These are phyloP conservation scores for Rheum nobile DNA, from an alignment of 148 eudicot genomes.

Conservation along the genomic window DNA sequence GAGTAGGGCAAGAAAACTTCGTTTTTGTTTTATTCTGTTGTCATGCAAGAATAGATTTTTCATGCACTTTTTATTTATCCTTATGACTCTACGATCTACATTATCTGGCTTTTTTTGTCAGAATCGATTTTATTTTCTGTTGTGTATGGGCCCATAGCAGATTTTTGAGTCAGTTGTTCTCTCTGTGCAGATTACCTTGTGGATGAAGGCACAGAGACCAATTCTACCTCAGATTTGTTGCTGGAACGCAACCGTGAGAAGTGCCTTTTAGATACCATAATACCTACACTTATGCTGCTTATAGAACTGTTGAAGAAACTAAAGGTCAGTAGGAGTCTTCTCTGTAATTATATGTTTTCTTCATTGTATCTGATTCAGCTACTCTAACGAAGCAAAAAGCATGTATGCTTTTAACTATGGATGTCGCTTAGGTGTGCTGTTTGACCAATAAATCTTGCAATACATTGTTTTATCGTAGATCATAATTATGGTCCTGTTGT, in stretches of 20 bases:
- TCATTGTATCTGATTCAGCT: background rate
- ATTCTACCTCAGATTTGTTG: slow-evolving; percentile 83
- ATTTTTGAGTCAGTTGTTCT: background rate
- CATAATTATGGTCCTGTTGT: background rate
- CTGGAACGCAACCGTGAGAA: slow-evolving; percentile 95
- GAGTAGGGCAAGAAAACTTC: background rate
- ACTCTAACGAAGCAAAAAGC: background rate
- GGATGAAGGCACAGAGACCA: slow-evolving; percentile 92
- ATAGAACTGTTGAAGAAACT: slow-evolving; percentile 65
- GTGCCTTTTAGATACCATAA: slow-evolving; percentile 69
- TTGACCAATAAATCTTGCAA: background rate
- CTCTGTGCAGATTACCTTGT: slow-evolving; percentile 81
- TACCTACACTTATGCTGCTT: slow-evolving; percentile 65
- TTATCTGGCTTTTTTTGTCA: background rate
- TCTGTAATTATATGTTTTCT: background rate
- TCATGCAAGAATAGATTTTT: background rate
- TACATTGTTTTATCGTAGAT: background rate
- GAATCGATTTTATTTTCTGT: background rate
- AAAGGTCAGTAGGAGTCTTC: slow-evolving; percentile 31
- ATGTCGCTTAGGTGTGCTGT: background rate
- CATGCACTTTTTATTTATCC: background rate
- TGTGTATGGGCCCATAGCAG: background rate
- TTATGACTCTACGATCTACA: background rate
- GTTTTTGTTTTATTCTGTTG: background rate
- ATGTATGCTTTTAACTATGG: background rate